phyloP scores from a whole-genome alignment of 768 basidiomycete genomes.

The Mycena chlorophos region DNA sequence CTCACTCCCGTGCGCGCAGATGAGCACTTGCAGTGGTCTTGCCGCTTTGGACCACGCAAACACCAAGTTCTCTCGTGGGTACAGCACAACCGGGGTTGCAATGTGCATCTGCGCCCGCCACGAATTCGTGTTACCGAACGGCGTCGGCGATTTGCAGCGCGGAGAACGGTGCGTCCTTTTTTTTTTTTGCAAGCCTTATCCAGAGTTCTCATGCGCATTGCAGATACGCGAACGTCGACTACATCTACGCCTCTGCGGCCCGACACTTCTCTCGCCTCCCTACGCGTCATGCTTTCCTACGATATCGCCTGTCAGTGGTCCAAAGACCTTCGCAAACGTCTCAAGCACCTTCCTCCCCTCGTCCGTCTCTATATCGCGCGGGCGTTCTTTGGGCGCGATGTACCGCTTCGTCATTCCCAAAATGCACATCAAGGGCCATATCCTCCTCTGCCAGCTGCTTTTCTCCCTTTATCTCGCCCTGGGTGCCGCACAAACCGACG shows the following conservation, averaged over 20 bases:
- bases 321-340: not conserved
- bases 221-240: constrained; percentile 25
- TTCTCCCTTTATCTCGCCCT: constrained; percentile 26
- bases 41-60: too few relatives aligned
- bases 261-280: not conserved
- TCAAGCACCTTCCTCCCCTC: not conserved
- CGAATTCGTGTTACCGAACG: constrained; percentile 12
- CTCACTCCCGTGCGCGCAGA: not conserved
- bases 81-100: constrained; percentile 7
- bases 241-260: constrained; percentile 6
- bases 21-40: too few relatives aligned
- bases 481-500: constrained; percentile 33
- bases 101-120: not conserved
- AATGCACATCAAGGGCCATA: constrained; percentile 7
- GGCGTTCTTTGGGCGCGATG: not conserved
- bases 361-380: not conserved
- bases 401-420: constrained; percentile 15
- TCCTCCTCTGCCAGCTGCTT: not conserved
- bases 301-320: constrained; percentile 16
- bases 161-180: constrained; percentile 10
- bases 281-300: constrained; percentile 7
- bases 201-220: not conserved
- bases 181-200: not conserved
- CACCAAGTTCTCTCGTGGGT: not conserved
- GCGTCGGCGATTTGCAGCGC: constrained; percentile 21